Percentiles rank a stretch among this genome's conserved stretches.
phyloP scores from a whole-genome alignment of 495 filamentous ascomycete species.

The Xylona heveae region DNA sequence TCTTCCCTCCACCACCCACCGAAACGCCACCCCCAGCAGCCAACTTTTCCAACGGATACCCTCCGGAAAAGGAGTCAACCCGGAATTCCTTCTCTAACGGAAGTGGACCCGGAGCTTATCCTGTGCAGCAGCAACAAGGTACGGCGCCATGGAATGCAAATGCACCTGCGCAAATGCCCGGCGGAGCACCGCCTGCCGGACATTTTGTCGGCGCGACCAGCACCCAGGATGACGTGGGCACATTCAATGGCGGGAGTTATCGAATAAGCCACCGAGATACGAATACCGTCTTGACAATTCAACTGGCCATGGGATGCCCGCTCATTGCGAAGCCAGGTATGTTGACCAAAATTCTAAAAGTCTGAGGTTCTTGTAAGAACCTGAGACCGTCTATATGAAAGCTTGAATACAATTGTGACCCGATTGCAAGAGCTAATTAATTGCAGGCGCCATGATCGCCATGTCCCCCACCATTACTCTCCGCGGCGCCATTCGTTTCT shows the following conservation, averaged over 20 bases:
- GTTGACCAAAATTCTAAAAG: too few species aligned
- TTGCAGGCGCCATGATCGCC: constrained; percentile 64
- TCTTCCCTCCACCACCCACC: constrained; percentile 3
- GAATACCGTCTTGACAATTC: constrained; percentile 75
- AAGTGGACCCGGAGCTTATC: neutral
- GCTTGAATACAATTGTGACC: too few species aligned
- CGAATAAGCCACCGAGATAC: constrained; percentile 81
- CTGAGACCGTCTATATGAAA: too few species aligned
- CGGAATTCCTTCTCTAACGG: too few species aligned
- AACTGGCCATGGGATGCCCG: constrained; percentile 77
- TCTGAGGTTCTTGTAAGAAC: too few species aligned
- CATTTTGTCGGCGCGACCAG: constrained; percentile 39
- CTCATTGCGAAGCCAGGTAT: constrained; percentile 60
- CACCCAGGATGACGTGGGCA: constrained; percentile 62
- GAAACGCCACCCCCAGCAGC: constrained; percentile 5
- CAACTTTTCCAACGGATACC: neutral
- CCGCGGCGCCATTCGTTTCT: constrained; percentile 60
- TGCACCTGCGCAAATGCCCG: constrained; percentile 10
- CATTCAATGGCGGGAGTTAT: constrained; percentile 90
- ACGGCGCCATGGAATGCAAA: constrained; percentile 1
- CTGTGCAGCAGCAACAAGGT: constrained; percentile 3
- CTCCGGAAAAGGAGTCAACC: constrained; percentile 2
- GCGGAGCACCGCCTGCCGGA: constrained; percentile 25
- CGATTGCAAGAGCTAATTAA: neutral
- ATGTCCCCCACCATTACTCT: constrained; percentile 81